These are phyloP conservation scores for Euptelea pleiosperma DNA, from an alignment of 164 flowering plant species.

Conservation along the genomic window DNA sequence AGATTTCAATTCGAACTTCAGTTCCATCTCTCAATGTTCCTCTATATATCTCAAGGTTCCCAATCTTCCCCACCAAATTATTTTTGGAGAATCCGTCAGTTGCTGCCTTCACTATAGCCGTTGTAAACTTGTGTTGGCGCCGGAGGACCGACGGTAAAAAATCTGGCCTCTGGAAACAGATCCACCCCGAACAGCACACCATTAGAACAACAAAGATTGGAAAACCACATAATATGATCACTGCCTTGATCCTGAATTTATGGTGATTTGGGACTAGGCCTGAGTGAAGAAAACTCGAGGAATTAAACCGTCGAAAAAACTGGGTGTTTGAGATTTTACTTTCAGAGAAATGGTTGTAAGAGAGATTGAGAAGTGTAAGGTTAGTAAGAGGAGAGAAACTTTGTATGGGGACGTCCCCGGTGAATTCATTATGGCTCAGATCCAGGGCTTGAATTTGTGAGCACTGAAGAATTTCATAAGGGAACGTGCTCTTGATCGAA, in stretches of 20 bases:
- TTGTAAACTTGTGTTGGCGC: slow-evolving; percentile 32
- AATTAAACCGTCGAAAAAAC: slow-evolving; percentile 38
- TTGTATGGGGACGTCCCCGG: slow-evolving; percentile 44
- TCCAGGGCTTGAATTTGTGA: slow-evolving; percentile 50
- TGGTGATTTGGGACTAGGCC: slow-evolving; percentile 38
- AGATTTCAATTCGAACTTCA: slow-evolving; percentile 45
- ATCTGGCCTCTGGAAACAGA: slow-evolving; percentile 47
- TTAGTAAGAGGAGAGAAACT: slow-evolving; percentile 33
- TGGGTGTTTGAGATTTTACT: slow-evolving; percentile 33
- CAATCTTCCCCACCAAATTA: slow-evolving; percentile 38
- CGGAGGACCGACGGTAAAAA: slow-evolving; percentile 25
- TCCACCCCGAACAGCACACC: slow-evolving; percentile 31
- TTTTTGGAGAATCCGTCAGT: slow-evolving; percentile 37
- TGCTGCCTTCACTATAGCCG: slow-evolving; percentile 43
- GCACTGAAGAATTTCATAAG: slow-evolving; percentile 43
- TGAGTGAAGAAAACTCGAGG: slow-evolving; percentile 48
- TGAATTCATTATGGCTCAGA: slow-evolving; percentile 45
- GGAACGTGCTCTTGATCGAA: slow-evolving; percentile 47
- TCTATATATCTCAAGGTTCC: slow-evolving; percentile 36
- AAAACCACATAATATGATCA: slow-evolving; percentile 33
- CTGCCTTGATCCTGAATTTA: slow-evolving; percentile 27
- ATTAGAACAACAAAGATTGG: slow-evolving; percentile 27
- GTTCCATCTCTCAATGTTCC: slow-evolving; percentile 45
- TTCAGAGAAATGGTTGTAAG: slow-evolving; percentile 50
- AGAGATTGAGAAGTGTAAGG: slow-evolving; percentile 47